Evolutionary conservation across 805 yeast species (phyloP), one percentile per base, ranked within the genome.

Genomic region (Saturnispora besseyi): DNA sequence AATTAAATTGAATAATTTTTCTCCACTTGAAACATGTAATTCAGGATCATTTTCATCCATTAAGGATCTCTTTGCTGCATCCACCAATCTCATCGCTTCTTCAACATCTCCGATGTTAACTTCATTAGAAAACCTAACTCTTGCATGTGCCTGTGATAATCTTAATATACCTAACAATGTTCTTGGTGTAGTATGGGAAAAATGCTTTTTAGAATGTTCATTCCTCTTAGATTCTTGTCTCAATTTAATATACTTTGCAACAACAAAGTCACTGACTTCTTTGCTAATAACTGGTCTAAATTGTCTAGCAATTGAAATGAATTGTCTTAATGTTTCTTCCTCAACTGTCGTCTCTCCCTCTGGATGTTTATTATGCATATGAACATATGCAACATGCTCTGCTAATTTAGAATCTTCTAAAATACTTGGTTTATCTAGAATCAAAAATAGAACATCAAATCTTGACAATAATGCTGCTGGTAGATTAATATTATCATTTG

Each of bases 401-500:
- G 99, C 99, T 61, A 93, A 75, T 63, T 81, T 77, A 63, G 84
- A 88, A 69, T 93, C 99, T 41, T 72, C 70, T 53, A 87, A 95
- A 57, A 82, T 75, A 21, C 77, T 72, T 40, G 98, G 96, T 56
- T 78, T 77, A 70, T 93, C 99, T 56, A 93, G 76, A 55, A 93
- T 77, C 64, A 93, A 73, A 65, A 84, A 93, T 68, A 93, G 69
- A 45, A 93, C 76, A 68, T 93, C 99, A 66, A 93, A 93, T 71
- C 99, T 84, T 33, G 98, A 91, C 47, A 93, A 73, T 58, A 93
- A 74, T 0, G 99, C 99, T 0, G 98, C 97, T 5, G 99, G 99
- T 52, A 93, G 73, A 62, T 93, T 93, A 65, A 93, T 91, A 68
- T 93, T 93, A 61, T 93, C 96, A 55, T 89, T 82, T 3, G 99